A percentile compares a stretch with the other conserved stretches of the same genome.
Evolutionary conservation across 441 rosid genomes (phyloP).

Genomic region (Croton laevigatus): DNA sequence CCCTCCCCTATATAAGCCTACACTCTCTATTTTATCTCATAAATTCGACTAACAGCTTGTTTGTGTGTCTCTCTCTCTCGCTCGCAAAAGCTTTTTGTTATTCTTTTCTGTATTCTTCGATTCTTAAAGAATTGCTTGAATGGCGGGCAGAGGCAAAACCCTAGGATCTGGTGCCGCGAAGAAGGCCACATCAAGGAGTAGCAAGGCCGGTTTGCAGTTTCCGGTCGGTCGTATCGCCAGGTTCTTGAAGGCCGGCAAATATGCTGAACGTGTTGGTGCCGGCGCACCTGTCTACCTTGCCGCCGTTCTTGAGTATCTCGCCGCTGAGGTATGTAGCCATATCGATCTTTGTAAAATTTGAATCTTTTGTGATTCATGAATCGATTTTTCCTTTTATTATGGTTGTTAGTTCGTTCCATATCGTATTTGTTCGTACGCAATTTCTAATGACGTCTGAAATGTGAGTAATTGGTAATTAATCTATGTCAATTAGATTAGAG

Average conservation of each 20-base stretch:
- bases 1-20: constrained; percentile 24
- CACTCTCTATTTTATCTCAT: not conserved
- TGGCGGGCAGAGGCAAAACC: constrained; percentile 94
- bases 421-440: not conserved
- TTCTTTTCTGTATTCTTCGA: not conserved
- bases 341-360: not conserved
- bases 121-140: constrained; percentile 13
- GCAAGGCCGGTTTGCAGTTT: constrained; percentile 93
- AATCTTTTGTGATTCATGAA: not conserved
- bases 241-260: constrained; percentile 92
- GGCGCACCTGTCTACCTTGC: constrained; percentile 98
- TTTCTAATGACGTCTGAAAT: not conserved
- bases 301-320: constrained; percentile 87
- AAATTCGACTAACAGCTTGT: not conserved
- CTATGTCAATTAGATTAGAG: not conserved
- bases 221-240: constrained; percentile 96
- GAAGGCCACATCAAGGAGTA: constrained; percentile 93
- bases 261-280: constrained; percentile 96
- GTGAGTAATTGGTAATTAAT: not conserved
- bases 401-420: constrained; percentile 12
- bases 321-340: constrained; percentile 59
- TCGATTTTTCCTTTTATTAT: constrained; percentile 19
- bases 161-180: constrained; percentile 80
- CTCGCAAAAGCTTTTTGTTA: too few relatives aligned
- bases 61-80: constrained; percentile 1